Base-by-base conservation (phyloP, 805 yeast species). In the Saccharomyces eubayanus region DNA sequence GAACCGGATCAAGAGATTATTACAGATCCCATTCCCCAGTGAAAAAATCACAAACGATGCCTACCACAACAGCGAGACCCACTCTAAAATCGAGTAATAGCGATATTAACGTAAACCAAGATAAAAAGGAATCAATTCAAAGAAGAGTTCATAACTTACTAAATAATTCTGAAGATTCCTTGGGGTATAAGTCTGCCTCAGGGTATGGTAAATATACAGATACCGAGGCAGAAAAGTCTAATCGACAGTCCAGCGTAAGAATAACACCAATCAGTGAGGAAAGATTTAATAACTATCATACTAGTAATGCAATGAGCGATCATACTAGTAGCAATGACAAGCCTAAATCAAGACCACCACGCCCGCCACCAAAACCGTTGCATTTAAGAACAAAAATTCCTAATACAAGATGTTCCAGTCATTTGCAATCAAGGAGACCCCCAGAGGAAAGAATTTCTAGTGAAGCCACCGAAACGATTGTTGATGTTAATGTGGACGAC, bases 141-240 rank as follows among this genome's bases (percentile, higher is more conserved):
- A 70, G 78, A 53, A 73, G 87, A 59, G 81, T 83, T 59, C 79
- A 77, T 51, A 74, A 74, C 61, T 69, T 82, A 36, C 65, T 82
- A 52, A 72, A 68, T 53, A 58, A 56, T 14, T 61, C 68, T 14
- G 59, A 62, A 5, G 62, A 59, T 9, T 21, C 46, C 2, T 53
- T 50, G 41, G 52, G 47, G 46, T 53, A 36, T 9, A 84, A 80
- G 60, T 83, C 92, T 0, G 96, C 96, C 0, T 68, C 75, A 5
- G 96, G 96, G 0, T 89, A 90, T 67, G 96, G 96, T 6, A 81
- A 81, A 64, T 87, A 78, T 64, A 83, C 91, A 0, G 84, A 77
- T 49, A 31, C 49, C 21, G 21, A 31, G 1, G 20, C n/a, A 14
- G 28, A 14, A 41, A 9, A 43, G 16, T 21, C 31, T 11, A 20